These are phyloP conservation scores for Tephrocybe sp. DNA, from an alignment of 768 basidiomycete genomes.

Conservation along the genomic window DNA sequence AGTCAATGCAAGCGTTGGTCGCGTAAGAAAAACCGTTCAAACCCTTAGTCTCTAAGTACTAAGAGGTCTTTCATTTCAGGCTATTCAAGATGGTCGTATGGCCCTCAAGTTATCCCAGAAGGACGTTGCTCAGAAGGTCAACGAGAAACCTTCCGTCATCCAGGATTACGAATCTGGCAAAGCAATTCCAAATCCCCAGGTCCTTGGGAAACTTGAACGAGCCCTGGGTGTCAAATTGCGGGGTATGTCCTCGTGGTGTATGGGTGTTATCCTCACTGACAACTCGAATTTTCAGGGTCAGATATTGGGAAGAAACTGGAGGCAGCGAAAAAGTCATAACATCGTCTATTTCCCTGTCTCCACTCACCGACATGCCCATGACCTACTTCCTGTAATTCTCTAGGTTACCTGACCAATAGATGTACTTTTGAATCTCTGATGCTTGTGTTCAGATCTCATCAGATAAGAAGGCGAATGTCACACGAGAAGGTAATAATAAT, in stretches of 20 bases:
- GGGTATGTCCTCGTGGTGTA: constrained; percentile 46
- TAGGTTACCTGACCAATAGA: constrained; percentile 11
- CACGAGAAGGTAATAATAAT: neutral
- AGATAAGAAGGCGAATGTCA: neutral
- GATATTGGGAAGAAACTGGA: constrained; percentile 89
- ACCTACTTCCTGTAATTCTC: constrained; percentile 24
- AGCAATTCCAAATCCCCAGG: constrained; percentile 83
- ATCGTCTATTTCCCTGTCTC: constrained; percentile 29
- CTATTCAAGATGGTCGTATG: constrained; percentile 78
- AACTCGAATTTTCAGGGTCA: constrained; percentile 41
- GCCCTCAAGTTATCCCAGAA: constrained; percentile 85
- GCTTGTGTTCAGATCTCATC: neutral
- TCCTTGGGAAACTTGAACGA: constrained; percentile 88
- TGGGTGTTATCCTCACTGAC: neutral
- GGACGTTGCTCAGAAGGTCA: constrained; percentile 89
- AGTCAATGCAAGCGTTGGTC: constrained; percentile 68
- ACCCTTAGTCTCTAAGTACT: constrained; percentile 1
- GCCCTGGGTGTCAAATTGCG: constrained; percentile 84
- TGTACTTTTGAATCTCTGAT: constrained; percentile 2
- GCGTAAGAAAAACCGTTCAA: constrained; percentile 39
- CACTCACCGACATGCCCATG: constrained; percentile 25
- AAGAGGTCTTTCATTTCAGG: constrained; percentile 36
- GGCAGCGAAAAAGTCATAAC: constrained; percentile 69
- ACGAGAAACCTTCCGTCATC: constrained; percentile 85
- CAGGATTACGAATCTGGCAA: constrained; percentile 89